A percentile compares a stretch with the other conserved stretches of the same genome.
Evolutionary conservation across 23 red algal genomes (phyloP).

Genomic region (Gracilariopsis chorda): DNA sequence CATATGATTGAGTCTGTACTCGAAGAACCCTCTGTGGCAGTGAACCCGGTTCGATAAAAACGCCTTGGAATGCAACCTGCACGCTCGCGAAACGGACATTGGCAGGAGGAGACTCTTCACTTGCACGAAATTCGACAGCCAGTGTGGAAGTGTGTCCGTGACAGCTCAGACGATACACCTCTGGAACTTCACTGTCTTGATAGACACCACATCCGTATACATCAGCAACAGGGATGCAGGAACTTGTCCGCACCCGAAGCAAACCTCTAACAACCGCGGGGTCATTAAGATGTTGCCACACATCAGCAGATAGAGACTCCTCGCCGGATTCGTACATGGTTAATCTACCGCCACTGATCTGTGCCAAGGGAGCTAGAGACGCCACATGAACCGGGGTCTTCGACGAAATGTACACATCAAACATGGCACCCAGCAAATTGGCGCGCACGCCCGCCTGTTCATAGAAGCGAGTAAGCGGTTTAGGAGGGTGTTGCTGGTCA

Average conservation of each 20-base stretch:
- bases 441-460: constrained; percentile 33
- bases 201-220: constrained; percentile 42
- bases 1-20: constrained; percentile 25
- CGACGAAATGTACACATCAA: constrained; percentile 34
- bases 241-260: constrained; percentile 2
- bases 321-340: constrained; percentile 27
- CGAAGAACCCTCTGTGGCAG: constrained; percentile 52
- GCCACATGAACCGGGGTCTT: constrained; percentile 11
- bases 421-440: constrained; percentile 36
- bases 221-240: not conserved
- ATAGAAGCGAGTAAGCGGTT: constrained; percentile 14
- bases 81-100: constrained; percentile 3
- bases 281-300: constrained; percentile 65
- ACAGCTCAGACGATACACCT: constrained; percentile 48
- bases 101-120: not conserved
- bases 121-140: constrained; percentile 23
- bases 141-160: constrained; percentile 45
- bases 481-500: not conserved
- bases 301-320: constrained; percentile 6
- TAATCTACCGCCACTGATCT: constrained; percentile 41
- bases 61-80: constrained; percentile 53
- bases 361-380: constrained; percentile 27
- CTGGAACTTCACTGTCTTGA: constrained; percentile 23
- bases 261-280: constrained; percentile 44
- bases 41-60: constrained; percentile 50